Base-by-base conservation (phyloP, 768 basidiomycete genomes). In the Suillus subluteus region DNA sequence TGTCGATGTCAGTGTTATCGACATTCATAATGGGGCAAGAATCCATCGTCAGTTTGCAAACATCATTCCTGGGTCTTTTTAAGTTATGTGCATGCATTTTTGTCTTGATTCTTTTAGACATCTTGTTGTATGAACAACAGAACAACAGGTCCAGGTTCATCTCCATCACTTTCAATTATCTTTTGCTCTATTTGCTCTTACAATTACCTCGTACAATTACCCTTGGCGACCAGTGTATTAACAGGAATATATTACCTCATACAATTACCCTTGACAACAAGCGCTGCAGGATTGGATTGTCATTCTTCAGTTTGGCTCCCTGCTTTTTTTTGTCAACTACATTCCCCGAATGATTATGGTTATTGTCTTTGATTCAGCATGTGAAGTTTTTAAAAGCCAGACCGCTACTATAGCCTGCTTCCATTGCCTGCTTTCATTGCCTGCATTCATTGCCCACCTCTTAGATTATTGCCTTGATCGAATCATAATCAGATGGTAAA, bases 401-500 rank as follows among this genome's bases (percentile, higher is more conserved):
- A 46, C 9, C 9, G 9, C 16, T 46, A 12, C 21, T 46, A 46
- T 15, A 46, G 48, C 48, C n/a, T 18, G n/a, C 48, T 48, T 48
- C 21, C 48, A 48, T 48, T 4, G 16, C 43, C 43, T 15, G 15
- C 43, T 1, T 44, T 44, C 43, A 21, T 44, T 4, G 43, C 43
- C 43, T 16, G 7, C 43, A 2, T 44, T 44, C 43, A 21, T 44
- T 3, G 8, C 43, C 43, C 43, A 44, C 43, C 41, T 43, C 43
- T 43, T 18, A 43, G 2, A 13, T 15, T 40, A 44, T 40, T 43
- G 18, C 11, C 43, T 43, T 41, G 41, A 41, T 41, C 1, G 7
- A 43, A 18, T 6, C 5, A 63, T 54, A 43, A 21, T 46, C 21
- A 46, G 11, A 64, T 64, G 63, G 52, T 64, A 12, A 64, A 64